Evolutionary conservation across 805 yeast genomes (phyloP).

Genomic region (Yueomyces sp.): DNA sequence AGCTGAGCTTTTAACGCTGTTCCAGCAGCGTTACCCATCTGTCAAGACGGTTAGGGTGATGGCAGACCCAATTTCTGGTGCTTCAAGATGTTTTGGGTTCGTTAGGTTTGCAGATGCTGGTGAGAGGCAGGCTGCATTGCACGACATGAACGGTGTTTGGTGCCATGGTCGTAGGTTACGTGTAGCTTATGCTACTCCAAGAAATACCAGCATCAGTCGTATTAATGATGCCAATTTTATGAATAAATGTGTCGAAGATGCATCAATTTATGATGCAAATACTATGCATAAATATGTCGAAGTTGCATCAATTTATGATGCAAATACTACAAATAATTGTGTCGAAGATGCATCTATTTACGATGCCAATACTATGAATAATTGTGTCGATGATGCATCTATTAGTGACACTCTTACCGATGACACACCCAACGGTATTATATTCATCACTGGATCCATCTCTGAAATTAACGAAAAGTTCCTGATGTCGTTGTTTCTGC

Average conservation of each 20-base stretch:
- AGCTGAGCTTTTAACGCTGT: conserved; percentile 60
- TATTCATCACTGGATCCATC: not conserved
- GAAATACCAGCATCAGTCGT: conserved; percentile 25
- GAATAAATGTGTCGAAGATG: no score
- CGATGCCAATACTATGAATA: not conserved
- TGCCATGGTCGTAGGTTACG: conserved; percentile 65
- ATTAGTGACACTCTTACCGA: not conserved
- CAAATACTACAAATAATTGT: not conserved
- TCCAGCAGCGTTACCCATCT: conserved; percentile 51
- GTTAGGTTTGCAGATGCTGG: conserved; percentile 60
- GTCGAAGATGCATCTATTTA: not conserved
- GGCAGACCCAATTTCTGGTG: conserved; percentile 74
- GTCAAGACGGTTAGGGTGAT: conserved; percentile 72
- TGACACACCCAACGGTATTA: not conserved
- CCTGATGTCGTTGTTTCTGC: not conserved
- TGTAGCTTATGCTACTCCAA: conserved; percentile 70
- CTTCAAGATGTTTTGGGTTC: conserved; percentile 70
- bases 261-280: no score
- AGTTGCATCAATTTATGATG: no score
- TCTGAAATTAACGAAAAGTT: not conserved
- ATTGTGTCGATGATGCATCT: not conserved
- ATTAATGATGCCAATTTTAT: no score
- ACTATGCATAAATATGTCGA: no score
- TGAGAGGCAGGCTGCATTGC: conserved; percentile 54
- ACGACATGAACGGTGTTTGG: conserved; percentile 70